These are phyloP conservation scores for Dioszegia hungarica DNA, from an alignment of 768 basidiomycete genomes.

Conservation along the genomic window DNA sequence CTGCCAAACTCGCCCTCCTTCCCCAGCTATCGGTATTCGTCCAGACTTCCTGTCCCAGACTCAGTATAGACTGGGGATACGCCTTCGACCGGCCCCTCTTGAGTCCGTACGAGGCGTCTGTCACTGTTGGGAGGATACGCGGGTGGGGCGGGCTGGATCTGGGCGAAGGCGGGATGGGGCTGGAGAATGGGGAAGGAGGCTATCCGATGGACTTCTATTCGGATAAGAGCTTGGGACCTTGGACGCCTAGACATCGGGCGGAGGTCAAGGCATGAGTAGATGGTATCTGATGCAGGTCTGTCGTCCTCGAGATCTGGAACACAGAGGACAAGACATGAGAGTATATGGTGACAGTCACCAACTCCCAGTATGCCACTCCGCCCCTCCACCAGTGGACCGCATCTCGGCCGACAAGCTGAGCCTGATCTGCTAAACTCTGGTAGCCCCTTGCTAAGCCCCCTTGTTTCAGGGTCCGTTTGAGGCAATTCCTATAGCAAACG, in stretches of 20 bases:
- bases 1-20: slow-evolving; percentile 83
- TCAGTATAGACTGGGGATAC: slow-evolving; percentile 98
- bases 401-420: no score
- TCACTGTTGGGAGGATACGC: slow-evolving; percentile 65
- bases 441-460: no score
- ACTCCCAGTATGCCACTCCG: no score
- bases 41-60: slow-evolving; percentile 91
- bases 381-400: no score
- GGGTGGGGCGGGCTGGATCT: slow-evolving; percentile 59
- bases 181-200: slow-evolving; percentile 49
- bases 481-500: no score
- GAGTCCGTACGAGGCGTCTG: slow-evolving; percentile 87
- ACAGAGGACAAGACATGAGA: no score
- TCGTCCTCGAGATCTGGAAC: no score
- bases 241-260: slow-evolving; percentile 42
- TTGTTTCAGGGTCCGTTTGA: no score
- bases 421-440: no score
- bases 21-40: slow-evolving; percentile 77
- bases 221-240: slow-evolving; percentile 43
- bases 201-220: slow-evolving; percentile 97
- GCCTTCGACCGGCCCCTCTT: slow-evolving; percentile 84
- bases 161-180: not conserved
- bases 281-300: no score
- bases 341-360: no score
- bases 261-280: slow-evolving; percentile 13